A percentile compares a stretch with the other conserved stretches of the same genome.
Evolutionary conservation across 805 yeast species (phyloP).

Genomic region (Yamadazyma nakazawae): DNA sequence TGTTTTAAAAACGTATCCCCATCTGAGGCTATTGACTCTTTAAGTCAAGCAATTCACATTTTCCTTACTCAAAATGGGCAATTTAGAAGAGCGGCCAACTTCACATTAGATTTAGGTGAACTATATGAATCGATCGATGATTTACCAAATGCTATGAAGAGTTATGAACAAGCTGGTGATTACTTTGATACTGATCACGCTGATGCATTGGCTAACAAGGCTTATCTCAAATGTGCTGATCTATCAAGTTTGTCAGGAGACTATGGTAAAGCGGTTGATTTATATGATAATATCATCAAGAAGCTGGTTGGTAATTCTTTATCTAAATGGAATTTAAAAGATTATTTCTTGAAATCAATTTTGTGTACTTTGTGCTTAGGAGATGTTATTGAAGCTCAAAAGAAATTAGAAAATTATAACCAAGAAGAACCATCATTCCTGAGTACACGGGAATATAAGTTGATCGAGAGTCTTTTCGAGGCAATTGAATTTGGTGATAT

Average conservation of each 20-base stretch:
- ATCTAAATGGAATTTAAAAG: conserved; percentile 90
- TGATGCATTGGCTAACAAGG: conserved; percentile 83
- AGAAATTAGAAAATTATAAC: conserved; percentile 59
- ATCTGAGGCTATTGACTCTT: conserved; percentile 69
- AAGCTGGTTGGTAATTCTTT: conserved; percentile 70
- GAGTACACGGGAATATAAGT: conserved; percentile 70
- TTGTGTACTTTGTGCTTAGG: conserved; percentile 80
- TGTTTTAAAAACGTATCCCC: conserved; percentile 75
- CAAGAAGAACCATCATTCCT: conserved; percentile 76
- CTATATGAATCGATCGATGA: conserved; percentile 76
- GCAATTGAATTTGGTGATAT: conserved; percentile 80
- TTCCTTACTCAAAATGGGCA: conserved; percentile 85
- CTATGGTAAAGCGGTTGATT: conserved; percentile 69
- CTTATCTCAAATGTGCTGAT: conserved; percentile 86
- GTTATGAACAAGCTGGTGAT: conserved; percentile 92
- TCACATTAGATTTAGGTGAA: conserved; percentile 86
- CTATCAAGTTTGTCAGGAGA: conserved; percentile 67
- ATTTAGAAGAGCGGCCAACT: conserved; percentile 94
- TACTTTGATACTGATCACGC: conserved; percentile 95
- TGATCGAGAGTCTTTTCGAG: conserved; percentile 62
- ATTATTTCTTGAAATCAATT: conserved; percentile 80
- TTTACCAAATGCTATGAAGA: conserved; percentile 60
- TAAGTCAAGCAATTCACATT: conserved; percentile 73
- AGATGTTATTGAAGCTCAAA: conserved; percentile 82
- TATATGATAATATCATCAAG: conserved; percentile 75